Percentiles rank a stretch among this genome's conserved stretches.
phyloP scores from a whole-genome alignment of 768 basidiomycete species.

The Leccinum ochraceum region DNA sequence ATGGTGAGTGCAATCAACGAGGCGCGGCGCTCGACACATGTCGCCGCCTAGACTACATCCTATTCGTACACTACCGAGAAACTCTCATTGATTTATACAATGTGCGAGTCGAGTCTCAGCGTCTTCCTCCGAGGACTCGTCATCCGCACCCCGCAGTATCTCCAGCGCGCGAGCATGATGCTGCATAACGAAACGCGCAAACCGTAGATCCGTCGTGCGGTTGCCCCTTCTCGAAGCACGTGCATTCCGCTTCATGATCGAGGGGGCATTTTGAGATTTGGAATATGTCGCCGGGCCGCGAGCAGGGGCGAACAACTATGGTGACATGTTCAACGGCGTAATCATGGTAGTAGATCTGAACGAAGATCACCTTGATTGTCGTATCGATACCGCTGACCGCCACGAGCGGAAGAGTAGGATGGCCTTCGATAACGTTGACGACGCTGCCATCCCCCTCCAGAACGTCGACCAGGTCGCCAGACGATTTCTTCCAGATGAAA shows the following conservation, averaged over 20 bases:
- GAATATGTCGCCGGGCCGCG: slow-evolving; percentile 52
- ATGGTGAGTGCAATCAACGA: slow-evolving; percentile 6
- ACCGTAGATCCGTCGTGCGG: slow-evolving; percentile 22
- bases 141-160: slow-evolving; percentile 25
- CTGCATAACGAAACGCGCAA: slow-evolving; percentile 34
- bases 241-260: slow-evolving; percentile 59
- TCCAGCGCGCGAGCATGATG: slow-evolving; percentile 31
- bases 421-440: slow-evolving; percentile 86
- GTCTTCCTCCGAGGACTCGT: slow-evolving; percentile 22
- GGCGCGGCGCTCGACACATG: slow-evolving; percentile 9
- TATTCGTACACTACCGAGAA: slow-evolving; percentile 4
- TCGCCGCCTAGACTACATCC: background rate
- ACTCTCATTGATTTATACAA: slow-evolving; percentile 32
- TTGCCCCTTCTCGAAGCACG: slow-evolving; percentile 33
- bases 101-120: slow-evolving; percentile 26
- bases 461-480: slow-evolving; percentile 66
- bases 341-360: slow-evolving; percentile 2
- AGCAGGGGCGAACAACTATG: slow-evolving; percentile 67
- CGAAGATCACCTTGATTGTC: slow-evolving; percentile 68
- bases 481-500: slow-evolving; percentile 82
- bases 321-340: background rate
- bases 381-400: slow-evolving; percentile 87
- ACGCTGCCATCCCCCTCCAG: slow-evolving; percentile 81
- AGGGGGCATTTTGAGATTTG: slow-evolving; percentile 48
- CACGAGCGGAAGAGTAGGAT: slow-evolving; percentile 75